Evolutionary conservation across 2,329 filamentous ascomycete genomes (phyloP).

Genomic region (Xylariaceae sp.): DNA sequence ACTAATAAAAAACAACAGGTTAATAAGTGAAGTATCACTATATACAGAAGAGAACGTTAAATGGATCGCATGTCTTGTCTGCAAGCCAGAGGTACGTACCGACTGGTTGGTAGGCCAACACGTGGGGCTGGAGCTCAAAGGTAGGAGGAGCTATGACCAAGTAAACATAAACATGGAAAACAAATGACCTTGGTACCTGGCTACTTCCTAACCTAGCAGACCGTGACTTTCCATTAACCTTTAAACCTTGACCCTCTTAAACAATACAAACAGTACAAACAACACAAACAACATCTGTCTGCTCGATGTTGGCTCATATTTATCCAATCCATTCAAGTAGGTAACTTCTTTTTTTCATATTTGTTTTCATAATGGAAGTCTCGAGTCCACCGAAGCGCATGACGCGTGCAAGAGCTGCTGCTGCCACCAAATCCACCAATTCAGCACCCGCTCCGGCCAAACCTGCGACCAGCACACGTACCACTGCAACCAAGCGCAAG

Average conservation of each 20-base stretch:
- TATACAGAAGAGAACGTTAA: too few relatives aligned
- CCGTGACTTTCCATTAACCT: neutral
- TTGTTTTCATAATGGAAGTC: slow-evolving; percentile 49
- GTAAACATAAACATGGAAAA: slow-evolving; percentile 29
- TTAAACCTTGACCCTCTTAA: too few relatives aligned
- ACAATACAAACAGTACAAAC: neutral
- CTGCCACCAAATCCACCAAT: slow-evolving; percentile 6
- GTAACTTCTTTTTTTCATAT: slow-evolving; percentile 8
- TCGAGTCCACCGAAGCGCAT: slow-evolving; percentile 62
- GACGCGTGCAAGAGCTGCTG: slow-evolving; percentile 45
- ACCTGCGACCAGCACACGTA: slow-evolving; percentile 30
- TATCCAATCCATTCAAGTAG: slow-evolving; percentile 18
- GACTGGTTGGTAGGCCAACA: slow-evolving; percentile 22
- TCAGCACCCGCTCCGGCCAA: slow-evolving; percentile 9
- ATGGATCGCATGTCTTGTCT: too few relatives aligned
- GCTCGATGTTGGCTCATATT: slow-evolving; percentile 11
- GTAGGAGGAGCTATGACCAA: slow-evolving; percentile 20
- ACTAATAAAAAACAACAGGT: too few relatives aligned
- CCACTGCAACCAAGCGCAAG: slow-evolving; percentile 52
- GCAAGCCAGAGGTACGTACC: too few relatives aligned
- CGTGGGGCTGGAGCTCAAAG: slow-evolving; percentile 1
- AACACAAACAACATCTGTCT: neutral
- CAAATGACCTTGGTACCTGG: slow-evolving; percentile 2
- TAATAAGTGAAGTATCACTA: too few relatives aligned
- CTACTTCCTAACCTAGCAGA: neutral